Evolutionary conservation across 352 stramenopile species (phyloP).

Genomic region (Salisapilia sapeloensis): DNA sequence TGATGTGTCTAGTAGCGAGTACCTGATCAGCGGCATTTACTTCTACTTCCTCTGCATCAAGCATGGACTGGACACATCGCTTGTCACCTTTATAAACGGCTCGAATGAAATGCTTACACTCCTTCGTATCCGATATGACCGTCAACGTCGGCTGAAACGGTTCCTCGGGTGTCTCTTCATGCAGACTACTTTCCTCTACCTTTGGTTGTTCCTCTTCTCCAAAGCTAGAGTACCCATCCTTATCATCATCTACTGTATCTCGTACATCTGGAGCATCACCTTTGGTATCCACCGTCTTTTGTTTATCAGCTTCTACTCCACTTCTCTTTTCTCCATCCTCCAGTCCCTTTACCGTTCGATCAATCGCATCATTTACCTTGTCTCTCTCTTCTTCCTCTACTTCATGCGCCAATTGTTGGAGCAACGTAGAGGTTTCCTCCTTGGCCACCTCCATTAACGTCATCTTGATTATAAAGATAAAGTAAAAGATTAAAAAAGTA

Average conservation of each 20-base stretch:
- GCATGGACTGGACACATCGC: constrained; percentile 27
- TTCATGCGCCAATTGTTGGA: constrained; percentile 22
- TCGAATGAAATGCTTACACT: constrained; percentile 41
- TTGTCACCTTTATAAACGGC: constrained; percentile 44
- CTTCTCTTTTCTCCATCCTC: constrained; percentile 7
- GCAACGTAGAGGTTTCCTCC: constrained; percentile 7
- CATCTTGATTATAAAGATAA: constrained; percentile 2
- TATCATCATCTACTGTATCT: constrained; percentile 4
- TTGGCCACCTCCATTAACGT: constrained; percentile 20
- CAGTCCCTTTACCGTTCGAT: constrained; percentile 16
- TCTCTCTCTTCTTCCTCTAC: constrained; percentile 23
- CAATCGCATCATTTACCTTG: constrained; percentile 13
- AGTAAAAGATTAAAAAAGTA: neutral
- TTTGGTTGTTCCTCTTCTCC: constrained; percentile 16
- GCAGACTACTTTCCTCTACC: constrained; percentile 5
- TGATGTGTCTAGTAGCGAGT: no score
- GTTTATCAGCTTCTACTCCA: neutral
- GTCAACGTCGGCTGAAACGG: constrained; percentile 2
- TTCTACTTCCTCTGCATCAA: constrained; percentile 23
- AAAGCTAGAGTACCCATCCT: constrained; percentile 49
- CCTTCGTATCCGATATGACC: constrained; percentile 6
- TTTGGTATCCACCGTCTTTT: constrained; percentile 7
- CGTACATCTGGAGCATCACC: constrained; percentile 5
- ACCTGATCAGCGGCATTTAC: constrained; percentile 43
- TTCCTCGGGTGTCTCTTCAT: constrained; percentile 1